Percentiles rank a stretch among this genome's conserved stretches.
Evolutionary conservation across 805 yeast species (phyloP).

Genomic region (Wickerhamia fluorescens): DNA sequence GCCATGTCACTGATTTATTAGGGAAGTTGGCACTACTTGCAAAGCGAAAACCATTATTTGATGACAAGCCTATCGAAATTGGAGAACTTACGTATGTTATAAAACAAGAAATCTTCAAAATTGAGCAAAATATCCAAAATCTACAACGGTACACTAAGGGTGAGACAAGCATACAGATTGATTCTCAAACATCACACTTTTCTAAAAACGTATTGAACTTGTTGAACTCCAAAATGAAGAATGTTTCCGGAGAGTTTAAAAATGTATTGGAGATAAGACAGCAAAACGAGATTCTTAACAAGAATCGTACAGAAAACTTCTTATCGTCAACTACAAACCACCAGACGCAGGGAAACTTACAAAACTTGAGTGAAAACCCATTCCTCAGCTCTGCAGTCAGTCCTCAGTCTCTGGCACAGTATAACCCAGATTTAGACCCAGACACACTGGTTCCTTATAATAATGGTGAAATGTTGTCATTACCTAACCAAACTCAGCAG

Average conservation of each 20-base stretch:
- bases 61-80: constrained; percentile 90
- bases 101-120: constrained; percentile 78
- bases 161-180: constrained; percentile 34
- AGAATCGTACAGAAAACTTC: constrained; percentile 78
- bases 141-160: constrained; percentile 49
- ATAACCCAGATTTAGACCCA: constrained; percentile 20
- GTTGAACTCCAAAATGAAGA: constrained; percentile 82
- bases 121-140: constrained; percentile 63
- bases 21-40: constrained; percentile 80
- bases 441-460: constrained; percentile 20
- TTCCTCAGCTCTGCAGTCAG: constrained; percentile 16
- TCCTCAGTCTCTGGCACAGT: constrained; percentile 10
- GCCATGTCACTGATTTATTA: constrained; percentile 74
- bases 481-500: constrained; percentile 80
- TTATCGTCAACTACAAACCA: constrained; percentile 43
- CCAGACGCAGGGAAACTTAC: constrained; percentile 16
- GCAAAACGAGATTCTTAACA: constrained; percentile 70
- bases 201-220: constrained; percentile 82
- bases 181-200: constrained; percentile 64
- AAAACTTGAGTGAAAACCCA: constrained; percentile 33
- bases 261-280: constrained; percentile 86
- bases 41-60: constrained; percentile 82
- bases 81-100: constrained; percentile 84
- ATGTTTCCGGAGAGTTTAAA: constrained; percentile 87
- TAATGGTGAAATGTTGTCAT: constrained; percentile 46